Conservation (phyloP, 495 filamentous ascomycete species). For the Pseudomonodictys pantanalensis region DNA sequence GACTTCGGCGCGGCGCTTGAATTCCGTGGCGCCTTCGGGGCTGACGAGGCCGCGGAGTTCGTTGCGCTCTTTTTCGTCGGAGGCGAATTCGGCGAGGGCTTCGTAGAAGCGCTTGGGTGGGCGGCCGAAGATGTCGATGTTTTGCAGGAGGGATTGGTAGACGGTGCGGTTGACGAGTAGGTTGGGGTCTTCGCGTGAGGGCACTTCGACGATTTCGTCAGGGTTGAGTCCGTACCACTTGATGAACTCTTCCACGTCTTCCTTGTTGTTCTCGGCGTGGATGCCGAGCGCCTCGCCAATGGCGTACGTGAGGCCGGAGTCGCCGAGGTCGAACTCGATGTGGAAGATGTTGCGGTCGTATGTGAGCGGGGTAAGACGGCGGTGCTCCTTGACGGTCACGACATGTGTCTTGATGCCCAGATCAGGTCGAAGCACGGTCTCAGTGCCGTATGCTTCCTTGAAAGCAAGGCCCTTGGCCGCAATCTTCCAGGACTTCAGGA, state of each 20-base stretch:
- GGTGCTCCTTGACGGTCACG: constrained; percentile 90
- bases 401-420: constrained; percentile 79
- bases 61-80: constrained; percentile 75
- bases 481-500: constrained; percentile 72
- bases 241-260: constrained; percentile 81
- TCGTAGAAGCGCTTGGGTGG: constrained; percentile 98
- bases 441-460: constrained; percentile 87
- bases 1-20: constrained; percentile 90
- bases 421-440: constrained; percentile 75
- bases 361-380: constrained; percentile 77
- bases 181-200: constrained; percentile 74
- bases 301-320: constrained; percentile 87
- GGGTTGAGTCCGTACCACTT: constrained; percentile 79
- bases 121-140: constrained; percentile 94
- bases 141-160: constrained; percentile 88
- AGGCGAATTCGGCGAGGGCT: constrained; percentile 79
- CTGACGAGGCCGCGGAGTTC: constrained; percentile 72
- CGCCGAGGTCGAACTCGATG: constrained; percentile 94
- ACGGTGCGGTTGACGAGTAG: constrained; percentile 87
- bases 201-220: constrained; percentile 82
- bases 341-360: constrained; percentile 99
- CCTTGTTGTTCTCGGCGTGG: constrained; percentile 84
- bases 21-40: constrained; percentile 83
- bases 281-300: constrained; percentile 98
- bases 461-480: constrained; percentile 86